A percentile compares a stretch with the other conserved stretches of the same genome.
Evolutionary conservation across 2,329 filamentous ascomycete genomes (phyloP).

Genomic region (Bipolaris cookei): DNA sequence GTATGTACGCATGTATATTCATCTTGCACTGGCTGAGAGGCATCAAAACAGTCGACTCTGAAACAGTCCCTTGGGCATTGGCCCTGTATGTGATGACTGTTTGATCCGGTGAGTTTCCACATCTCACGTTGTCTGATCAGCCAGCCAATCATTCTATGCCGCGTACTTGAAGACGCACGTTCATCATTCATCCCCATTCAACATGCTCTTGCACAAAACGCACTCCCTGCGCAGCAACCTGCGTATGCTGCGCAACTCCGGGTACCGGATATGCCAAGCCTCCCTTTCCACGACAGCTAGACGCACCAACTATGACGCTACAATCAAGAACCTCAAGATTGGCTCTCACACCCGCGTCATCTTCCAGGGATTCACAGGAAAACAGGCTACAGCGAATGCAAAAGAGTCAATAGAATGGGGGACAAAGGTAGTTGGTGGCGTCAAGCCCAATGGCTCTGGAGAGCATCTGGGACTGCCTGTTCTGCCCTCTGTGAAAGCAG

Average conservation of each 20-base stretch:
- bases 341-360: constrained; percentile 70
- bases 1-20: not conserved
- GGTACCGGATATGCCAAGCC: constrained; percentile 16
- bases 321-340: constrained; percentile 70
- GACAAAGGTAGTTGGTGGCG: constrained; percentile 79
- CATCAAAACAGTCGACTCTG: not conserved
- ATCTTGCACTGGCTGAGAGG: not conserved
- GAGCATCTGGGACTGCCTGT: constrained; percentile 77
- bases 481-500: constrained; percentile 70
- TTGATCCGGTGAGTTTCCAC: not conserved
- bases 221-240: constrained; percentile 17
- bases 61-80: not conserved
- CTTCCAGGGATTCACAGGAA: constrained; percentile 74
- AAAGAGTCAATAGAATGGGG: constrained; percentile 78
- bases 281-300: constrained; percentile 40
- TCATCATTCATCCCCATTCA: not conserved
- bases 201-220: constrained; percentile 26
- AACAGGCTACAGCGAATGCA: constrained; percentile 75
- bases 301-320: constrained; percentile 62
- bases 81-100: not conserved
- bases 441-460: constrained; percentile 72
- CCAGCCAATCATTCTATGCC: constrained; percentile 14
- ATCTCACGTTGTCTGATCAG: not conserved
- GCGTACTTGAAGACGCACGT: constrained; percentile 8
- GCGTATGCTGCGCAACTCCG: not conserved